These are phyloP conservation scores for Alternaria viburni DNA, from an alignment of 2,329 filamentous ascomycete species.

Conservation along the genomic window DNA sequence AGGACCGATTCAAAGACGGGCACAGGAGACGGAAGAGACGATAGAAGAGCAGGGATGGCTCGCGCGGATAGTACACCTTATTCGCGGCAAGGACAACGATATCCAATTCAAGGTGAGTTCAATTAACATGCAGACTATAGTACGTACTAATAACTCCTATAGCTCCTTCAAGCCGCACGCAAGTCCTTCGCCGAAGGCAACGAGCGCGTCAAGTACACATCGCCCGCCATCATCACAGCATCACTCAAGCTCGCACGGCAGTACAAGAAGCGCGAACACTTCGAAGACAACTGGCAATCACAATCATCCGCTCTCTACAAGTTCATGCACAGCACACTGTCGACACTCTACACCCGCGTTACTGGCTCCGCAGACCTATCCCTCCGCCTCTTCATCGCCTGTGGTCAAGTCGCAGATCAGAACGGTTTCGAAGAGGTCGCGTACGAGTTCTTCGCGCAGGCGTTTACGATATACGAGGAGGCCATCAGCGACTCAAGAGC, in stretches of 20 bases:
- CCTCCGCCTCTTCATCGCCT: slow-evolving; percentile 86
- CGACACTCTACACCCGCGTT: slow-evolving; percentile 85
- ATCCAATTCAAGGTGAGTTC: slow-evolving; percentile 77
- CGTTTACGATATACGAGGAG: slow-evolving; percentile 98
- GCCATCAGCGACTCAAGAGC: slow-evolving; percentile 93
- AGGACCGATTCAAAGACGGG: slow-evolving; percentile 73
- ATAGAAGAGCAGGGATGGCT: slow-evolving; percentile 98
- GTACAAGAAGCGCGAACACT: slow-evolving; percentile 91
- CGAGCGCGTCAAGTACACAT: slow-evolving; percentile 94
- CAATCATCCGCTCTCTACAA: slow-evolving; percentile 87
- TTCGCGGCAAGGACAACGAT: slow-evolving; percentile 84
- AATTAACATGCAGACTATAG: too few relatives aligned
- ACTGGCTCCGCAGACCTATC: slow-evolving; percentile 86
- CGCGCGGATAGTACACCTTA: slow-evolving; percentile 86
- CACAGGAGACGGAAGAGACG: slow-evolving; percentile 91
- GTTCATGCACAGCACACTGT: slow-evolving; percentile 89
- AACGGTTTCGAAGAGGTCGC: slow-evolving; percentile 92
- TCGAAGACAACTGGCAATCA: slow-evolving; percentile 74
- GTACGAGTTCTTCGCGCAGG: slow-evolving; percentile 98
- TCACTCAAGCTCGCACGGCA: slow-evolving; percentile 87
- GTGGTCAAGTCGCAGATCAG: slow-evolving; percentile 90
- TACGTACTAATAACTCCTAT: slow-evolving; percentile 24
- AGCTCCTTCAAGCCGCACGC: slow-evolving; percentile 82
- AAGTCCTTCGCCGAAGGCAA: slow-evolving; percentile 91
- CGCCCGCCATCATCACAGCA: slow-evolving; percentile 86